Evolutionary conservation across 768 basidiomycete species (phyloP), one percentile per base, ranked within the genome.

Genomic region (Russula lepida): DNA sequence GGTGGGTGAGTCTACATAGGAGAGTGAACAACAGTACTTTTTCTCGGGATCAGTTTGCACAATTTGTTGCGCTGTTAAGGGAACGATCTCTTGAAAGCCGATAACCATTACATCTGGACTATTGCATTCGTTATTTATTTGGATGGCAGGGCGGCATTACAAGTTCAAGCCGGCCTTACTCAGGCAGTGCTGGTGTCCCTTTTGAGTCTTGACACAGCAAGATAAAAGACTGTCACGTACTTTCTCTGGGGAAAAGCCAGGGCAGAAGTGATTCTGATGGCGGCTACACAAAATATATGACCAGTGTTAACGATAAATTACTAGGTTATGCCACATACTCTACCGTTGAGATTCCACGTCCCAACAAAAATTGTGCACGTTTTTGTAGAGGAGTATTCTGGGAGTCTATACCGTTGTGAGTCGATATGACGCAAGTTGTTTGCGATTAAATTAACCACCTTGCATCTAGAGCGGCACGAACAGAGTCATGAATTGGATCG

Each of bases 11-110:
- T 43, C 50, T 6, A 50, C 39, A 39, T 41, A 27, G 47, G 25
- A 25, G n/a, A 50, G 50, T 15, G n/a, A 35, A 12, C 12, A n/a
- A 55, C 76, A 25, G 55, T n/a, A 88, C 92, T 84, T 82, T 75
- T 92, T 94, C 70, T 93, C 92, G 1, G 95, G 93, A 73, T 98
- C 95, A 6, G 94, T 88, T 71, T 97, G 94, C 17, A 98, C 79
- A 46, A 99, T 98, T 71, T 98, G 95, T 68, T 95, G 92, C 3
- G 97, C 92, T n/a, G 92, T 98, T 50, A 99, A 80, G 4, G 94
- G 93, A 0, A 99, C 97, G 56, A 99, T 94, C 73, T 99, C 97
- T 73, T 99, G 95, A 71, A 98, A 97, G 2, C 90, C 92, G 30
- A 98, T 77, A 23, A 86, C 86, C 70, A 95, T 86, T 63, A 98